Percentiles rank a stretch among this genome's conserved stretches.
Evolutionary conservation across 2,329 filamentous ascomycete genomes (phyloP).

Genomic region (Fusarium bactridioides): DNA sequence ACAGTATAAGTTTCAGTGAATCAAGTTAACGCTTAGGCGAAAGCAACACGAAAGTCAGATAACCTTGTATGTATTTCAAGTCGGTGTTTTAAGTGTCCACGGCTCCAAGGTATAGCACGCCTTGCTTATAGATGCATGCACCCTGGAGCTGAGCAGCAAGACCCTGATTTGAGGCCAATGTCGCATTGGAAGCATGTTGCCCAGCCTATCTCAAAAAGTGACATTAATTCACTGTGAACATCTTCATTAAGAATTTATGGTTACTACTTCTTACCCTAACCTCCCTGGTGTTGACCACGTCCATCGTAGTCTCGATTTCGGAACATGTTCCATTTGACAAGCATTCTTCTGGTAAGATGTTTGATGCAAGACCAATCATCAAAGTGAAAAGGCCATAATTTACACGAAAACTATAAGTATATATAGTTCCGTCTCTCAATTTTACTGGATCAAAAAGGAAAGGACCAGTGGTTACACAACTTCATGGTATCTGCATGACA

Average conservation of each 20-base stretch:
- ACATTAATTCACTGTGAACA: background rate
- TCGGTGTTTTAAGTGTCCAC: background rate
- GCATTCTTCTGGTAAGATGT: accelerated
- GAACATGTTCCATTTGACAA: background rate
- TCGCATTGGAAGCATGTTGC: background rate
- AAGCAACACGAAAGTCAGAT: background rate
- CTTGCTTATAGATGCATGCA: background rate
- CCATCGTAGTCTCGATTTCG: accelerated
- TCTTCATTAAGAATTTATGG: no score
- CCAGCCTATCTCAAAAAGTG: background rate
- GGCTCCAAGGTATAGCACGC: background rate
- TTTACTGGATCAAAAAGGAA: background rate
- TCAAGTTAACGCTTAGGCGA: background rate
- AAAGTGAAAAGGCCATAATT: background rate
- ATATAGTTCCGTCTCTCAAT: background rate
- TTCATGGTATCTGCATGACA: background rate
- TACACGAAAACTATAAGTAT: background rate
- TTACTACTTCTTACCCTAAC: no score
- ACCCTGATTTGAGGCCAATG: background rate
- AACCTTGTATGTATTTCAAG: background rate
- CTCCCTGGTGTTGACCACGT: background rate
- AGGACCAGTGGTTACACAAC: background rate
- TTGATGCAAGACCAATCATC: background rate
- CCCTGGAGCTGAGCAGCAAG: background rate
- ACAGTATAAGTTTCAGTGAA: background rate